Conservation (phyloP, 2,329 filamentous ascomycete genomes). For the Colletotrichum echinochloae region DNA sequence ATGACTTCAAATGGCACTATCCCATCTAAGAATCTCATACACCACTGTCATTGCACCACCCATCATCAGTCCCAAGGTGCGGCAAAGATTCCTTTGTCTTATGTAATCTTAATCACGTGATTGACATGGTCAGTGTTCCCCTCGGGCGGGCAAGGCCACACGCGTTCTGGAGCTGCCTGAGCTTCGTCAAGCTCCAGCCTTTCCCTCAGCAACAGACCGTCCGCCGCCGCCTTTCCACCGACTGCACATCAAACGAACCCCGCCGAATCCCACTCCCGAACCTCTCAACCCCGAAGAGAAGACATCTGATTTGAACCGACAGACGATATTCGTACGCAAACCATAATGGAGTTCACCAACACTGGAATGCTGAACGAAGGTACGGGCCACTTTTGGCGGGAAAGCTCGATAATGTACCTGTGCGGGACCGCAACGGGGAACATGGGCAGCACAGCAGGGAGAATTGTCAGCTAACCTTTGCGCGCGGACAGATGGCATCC, state of each 20-base stretch:
- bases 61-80: too few relatives aligned
- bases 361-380: conserved; percentile 74
- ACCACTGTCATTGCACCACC: not conserved
- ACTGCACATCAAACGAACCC: conserved; percentile 44
- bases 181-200: conserved; percentile 55
- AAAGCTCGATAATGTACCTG: conserved; percentile 26
- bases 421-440: conserved; percentile 6
- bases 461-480: conserved; percentile 11
- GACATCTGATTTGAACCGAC: conserved; percentile 37
- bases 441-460: not conserved
- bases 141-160: conserved; percentile 43
- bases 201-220: conserved; percentile 30
- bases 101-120: conserved; percentile 42
- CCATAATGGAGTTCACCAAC: conserved; percentile 71
- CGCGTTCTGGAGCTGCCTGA: conserved; percentile 63
- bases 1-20: not conserved
- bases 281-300: not conserved
- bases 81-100: not conserved
- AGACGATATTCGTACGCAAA: not conserved
- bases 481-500: conserved; percentile 85
- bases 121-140: conserved; percentile 32
- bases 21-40: not conserved
- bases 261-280: not conserved
- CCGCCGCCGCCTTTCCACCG: conserved; percentile 37
- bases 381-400: conserved; percentile 48